Conservation (phyloP, 805 yeast species). For the Wickerhamomyces bovis region DNA sequence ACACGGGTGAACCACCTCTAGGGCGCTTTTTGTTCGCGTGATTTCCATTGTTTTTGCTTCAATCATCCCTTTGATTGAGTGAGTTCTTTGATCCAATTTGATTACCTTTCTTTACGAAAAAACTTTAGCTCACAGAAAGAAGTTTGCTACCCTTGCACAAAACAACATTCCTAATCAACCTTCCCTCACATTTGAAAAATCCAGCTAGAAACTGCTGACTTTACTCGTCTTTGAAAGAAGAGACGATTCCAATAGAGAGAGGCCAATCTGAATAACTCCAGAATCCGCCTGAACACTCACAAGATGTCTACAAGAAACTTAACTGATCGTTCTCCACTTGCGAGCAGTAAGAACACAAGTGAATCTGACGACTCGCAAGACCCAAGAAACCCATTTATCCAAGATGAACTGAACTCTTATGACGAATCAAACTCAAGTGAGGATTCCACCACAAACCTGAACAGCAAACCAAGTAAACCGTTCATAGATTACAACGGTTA, state of each 20-base stretch:
- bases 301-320: slow-evolving; percentile 26
- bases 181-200: no score
- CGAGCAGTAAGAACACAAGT: slow-evolving; percentile 12
- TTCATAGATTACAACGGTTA: slow-evolving; percentile 38
- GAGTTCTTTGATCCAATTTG: neutral
- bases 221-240: no score
- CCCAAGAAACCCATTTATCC: slow-evolving; percentile 25
- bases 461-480: slow-evolving; percentile 23
- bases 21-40: neutral
- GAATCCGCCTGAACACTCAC: neutral
- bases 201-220: no score
- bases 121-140: neutral
- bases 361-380: slow-evolving; percentile 21
- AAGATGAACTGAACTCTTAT: slow-evolving; percentile 22
- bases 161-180: no score
- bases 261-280: neutral
- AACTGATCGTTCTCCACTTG: slow-evolving; percentile 23
- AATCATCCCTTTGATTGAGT: neutral
- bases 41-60: neutral
- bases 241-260: neutral
- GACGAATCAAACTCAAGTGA: slow-evolving; percentile 20
- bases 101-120: neutral
- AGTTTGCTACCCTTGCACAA: neutral
- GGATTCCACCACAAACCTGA: slow-evolving; percentile 11
- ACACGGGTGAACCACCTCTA: neutral